Percentiles rank a stretch among this genome's conserved stretches.
phyloP scores from a whole-genome alignment of 108 stramenopile species.

The Mediolabrus comicus region DNA sequence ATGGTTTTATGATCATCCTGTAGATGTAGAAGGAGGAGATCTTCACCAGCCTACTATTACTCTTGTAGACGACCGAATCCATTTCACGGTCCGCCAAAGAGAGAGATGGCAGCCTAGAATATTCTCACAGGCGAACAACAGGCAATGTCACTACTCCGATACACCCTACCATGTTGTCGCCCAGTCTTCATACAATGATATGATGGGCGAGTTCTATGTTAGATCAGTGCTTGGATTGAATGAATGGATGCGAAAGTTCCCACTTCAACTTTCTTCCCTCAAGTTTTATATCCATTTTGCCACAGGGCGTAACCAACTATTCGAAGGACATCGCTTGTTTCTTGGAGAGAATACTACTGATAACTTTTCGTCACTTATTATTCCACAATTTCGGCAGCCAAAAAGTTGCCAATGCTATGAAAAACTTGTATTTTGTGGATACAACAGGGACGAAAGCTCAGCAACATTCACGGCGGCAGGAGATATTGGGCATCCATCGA shows the following conservation, averaged over 20 bases:
- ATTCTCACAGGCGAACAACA: not conserved
- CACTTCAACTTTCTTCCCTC: conserved; percentile 22
- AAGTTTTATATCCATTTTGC: conserved; percentile 33
- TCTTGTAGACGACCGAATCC: too few relatives aligned
- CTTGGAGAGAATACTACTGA: conserved; percentile 23
- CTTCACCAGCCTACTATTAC: too few relatives aligned
- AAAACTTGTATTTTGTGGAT: conserved; percentile 49
- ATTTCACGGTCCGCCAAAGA: not conserved
- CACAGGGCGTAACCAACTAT: not conserved
- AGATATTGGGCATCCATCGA: too few relatives aligned
- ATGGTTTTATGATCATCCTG: too few relatives aligned
- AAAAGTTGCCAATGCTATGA: conserved; percentile 31
- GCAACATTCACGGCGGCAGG: not conserved
- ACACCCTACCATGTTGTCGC: conserved; percentile 38
- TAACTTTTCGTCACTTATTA: conserved; percentile 16
- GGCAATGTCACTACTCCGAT: conserved; percentile 14
- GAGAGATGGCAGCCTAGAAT: not conserved
- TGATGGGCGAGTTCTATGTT: conserved; percentile 51
- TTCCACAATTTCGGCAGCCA: not conserved
- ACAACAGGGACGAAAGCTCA: conserved; percentile 6
- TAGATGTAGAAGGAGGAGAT: too few relatives aligned
- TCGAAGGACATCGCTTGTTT: conserved; percentile 40
- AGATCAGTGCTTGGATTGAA: conserved; percentile 26
- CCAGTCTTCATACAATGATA: conserved; percentile 44
- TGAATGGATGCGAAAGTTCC: conserved; percentile 21